A percentile compares a stretch with the other conserved stretches of the same genome.
phyloP scores from a whole-genome alignment of 106 monocot genomes.

The Cymbidium sinense region DNA sequence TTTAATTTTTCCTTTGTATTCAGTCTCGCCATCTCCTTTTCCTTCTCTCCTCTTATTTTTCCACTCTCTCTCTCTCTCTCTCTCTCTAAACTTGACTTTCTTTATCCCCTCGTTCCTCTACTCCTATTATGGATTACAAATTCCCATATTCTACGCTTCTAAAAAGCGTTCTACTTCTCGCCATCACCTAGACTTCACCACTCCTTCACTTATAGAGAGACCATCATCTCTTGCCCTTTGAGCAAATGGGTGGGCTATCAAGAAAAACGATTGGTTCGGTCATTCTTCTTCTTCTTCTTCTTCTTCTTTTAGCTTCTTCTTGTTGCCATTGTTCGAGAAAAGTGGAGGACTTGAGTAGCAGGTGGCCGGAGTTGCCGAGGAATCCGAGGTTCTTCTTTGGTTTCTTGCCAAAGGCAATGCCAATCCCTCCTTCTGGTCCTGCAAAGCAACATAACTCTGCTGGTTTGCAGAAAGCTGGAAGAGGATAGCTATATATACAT shows the following conservation, averaged over 20 bases:
- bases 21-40: background rate
- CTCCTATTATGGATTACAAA: background rate
- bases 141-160: background rate
- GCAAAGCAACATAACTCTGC: slow-evolving; percentile 13
- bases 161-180: too few relatives aligned
- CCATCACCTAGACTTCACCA: background rate
- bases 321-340: slow-evolving; percentile 1
- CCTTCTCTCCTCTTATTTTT: background rate
- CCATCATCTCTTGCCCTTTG: background rate
- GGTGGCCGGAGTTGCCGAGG: background rate
- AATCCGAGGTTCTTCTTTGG: background rate
- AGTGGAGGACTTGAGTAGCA: background rate
- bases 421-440: slow-evolving; percentile 11
- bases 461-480: background rate
- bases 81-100: background rate
- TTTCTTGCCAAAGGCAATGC: slow-evolving; percentile 12
- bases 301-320: slow-evolving; percentile 7
- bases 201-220: background rate
- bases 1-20: background rate
- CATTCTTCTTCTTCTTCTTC: background rate
- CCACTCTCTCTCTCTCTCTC: background rate
- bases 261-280: background rate
- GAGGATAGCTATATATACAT: background rate
- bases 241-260: background rate
- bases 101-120: background rate